Evolutionary conservation across 75 land plant genomes (phyloP).

Genomic region (Cupressus sempervirens): DNA sequence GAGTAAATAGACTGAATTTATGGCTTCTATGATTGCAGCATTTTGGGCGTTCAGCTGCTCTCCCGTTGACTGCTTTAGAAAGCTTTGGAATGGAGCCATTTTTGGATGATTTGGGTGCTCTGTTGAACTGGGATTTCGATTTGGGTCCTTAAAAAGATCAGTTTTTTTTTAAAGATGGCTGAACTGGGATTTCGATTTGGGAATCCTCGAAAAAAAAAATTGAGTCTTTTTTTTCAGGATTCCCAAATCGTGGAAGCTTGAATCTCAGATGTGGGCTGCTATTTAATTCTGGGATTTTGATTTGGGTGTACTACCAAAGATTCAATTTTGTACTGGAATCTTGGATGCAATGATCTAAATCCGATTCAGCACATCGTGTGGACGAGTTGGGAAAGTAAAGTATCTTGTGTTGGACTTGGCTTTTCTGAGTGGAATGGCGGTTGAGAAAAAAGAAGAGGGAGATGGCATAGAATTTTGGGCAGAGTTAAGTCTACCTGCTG

Average conservation of each 20-base stretch:
- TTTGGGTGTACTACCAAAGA: too few relatives aligned
- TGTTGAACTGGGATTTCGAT: background rate
- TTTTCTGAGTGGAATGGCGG: background rate
- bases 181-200: too few relatives aligned
- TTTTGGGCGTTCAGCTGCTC: background rate
- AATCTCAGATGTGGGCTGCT: too few relatives aligned
- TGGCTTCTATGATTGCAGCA: constrained; percentile 12
- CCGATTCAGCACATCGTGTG: background rate
- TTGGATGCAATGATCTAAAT: too few relatives aligned
- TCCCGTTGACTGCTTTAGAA: background rate
- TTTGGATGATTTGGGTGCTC: background rate
- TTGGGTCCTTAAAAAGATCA: background rate
- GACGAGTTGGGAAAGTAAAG: background rate
- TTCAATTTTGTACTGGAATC: too few relatives aligned
- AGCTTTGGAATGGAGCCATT: background rate
- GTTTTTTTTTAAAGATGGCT: too few relatives aligned
- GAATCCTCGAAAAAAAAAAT: too few relatives aligned
- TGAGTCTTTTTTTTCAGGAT: too few relatives aligned
- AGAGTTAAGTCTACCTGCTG: background rate
- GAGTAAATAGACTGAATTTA: constrained; percentile 39
- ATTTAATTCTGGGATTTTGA: too few relatives aligned
- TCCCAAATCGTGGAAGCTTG: too few relatives aligned
- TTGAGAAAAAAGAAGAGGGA: background rate
- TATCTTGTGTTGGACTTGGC: background rate
- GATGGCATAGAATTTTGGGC: background rate